Conservation (phyloP, 441 rosid species). For the Pelargonium australe region DNA sequence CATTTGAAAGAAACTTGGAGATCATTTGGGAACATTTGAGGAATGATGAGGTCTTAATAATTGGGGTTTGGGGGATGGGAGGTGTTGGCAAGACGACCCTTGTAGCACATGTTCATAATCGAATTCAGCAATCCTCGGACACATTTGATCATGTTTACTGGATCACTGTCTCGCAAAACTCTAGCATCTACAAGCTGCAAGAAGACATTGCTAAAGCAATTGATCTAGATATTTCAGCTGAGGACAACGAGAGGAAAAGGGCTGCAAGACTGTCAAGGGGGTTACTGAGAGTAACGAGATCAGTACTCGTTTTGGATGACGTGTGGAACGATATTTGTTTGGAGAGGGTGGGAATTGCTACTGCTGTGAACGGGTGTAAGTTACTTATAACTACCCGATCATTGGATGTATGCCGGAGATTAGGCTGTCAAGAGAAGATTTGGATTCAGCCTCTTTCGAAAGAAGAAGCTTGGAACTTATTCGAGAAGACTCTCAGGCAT, state of each 20-base stretch:
- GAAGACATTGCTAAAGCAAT: neutral
- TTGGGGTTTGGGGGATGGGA: no score
- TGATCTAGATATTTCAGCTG: neutral
- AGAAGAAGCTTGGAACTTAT: constrained; percentile 7
- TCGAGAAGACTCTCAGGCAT: neutral
- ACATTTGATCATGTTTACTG: constrained; percentile 3
- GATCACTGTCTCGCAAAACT: constrained; percentile 7
- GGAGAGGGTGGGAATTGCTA: constrained; percentile 19
- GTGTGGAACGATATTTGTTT: neutral
- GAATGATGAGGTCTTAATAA: no score
- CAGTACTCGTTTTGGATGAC: constrained; percentile 25
- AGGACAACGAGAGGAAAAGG: neutral
- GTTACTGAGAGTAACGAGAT: neutral
- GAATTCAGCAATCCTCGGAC: no score
- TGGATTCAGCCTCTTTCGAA: constrained; percentile 6
- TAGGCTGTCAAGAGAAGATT: constrained; percentile 10
- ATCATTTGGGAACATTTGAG: no score
- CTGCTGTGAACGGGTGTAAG: neutral
- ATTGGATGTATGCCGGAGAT: neutral
- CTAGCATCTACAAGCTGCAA: neutral
- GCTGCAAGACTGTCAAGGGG: neutral
- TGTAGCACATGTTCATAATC: no score
- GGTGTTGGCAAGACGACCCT: no score
- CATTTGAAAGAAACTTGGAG: no score
- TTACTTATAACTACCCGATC: constrained; percentile 22